Evolutionary conservation across 2,329 filamentous ascomycete species (phyloP).

Genomic region (Arthrobotrys megalospora): DNA sequence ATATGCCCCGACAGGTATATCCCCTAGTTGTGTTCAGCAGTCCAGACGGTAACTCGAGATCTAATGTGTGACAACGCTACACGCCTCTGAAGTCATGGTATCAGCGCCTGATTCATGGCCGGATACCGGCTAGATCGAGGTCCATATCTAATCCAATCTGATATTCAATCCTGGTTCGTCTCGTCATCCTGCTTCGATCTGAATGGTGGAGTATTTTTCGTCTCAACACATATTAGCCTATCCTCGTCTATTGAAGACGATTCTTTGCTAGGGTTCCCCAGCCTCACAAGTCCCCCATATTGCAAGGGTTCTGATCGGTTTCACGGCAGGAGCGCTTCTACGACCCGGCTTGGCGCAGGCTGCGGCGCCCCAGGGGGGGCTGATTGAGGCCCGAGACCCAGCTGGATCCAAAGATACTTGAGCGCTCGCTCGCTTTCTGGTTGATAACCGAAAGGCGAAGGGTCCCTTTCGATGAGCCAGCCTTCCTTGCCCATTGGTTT

Average conservation of each 20-base stretch:
- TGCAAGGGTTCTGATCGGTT: conserved; percentile 18
- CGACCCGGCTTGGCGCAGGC: conserved; percentile 58
- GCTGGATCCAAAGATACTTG: conserved; percentile 5
- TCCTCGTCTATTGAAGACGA: conserved; percentile 7
- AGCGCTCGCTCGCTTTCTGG: conserved; percentile 25
- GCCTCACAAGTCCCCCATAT: background rate
- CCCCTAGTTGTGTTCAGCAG: no score
- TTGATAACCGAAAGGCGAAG: conserved; percentile 22
- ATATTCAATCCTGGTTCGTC: background rate
- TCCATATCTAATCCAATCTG: conserved; percentile 3
- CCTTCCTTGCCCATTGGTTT: conserved; percentile 6
- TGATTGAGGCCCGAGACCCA: background rate
- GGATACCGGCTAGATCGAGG: background rate
- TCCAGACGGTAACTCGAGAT: no score
- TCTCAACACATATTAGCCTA: conserved; percentile 14
- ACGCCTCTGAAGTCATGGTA: background rate
- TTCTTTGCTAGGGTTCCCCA: conserved; percentile 23
- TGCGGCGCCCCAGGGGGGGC: background rate
- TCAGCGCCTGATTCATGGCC: background rate
- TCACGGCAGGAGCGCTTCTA: conserved; percentile 45
- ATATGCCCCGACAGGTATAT: no score
- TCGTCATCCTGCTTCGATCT: background rate
- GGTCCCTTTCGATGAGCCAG: background rate
- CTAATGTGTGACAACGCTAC: background rate
- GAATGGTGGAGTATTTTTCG: conserved; percentile 59